Evolutionary conservation across 257 asterid species (phyloP), one percentile per base, ranked within the genome.

Genomic region (Agastache rugosa): DNA sequence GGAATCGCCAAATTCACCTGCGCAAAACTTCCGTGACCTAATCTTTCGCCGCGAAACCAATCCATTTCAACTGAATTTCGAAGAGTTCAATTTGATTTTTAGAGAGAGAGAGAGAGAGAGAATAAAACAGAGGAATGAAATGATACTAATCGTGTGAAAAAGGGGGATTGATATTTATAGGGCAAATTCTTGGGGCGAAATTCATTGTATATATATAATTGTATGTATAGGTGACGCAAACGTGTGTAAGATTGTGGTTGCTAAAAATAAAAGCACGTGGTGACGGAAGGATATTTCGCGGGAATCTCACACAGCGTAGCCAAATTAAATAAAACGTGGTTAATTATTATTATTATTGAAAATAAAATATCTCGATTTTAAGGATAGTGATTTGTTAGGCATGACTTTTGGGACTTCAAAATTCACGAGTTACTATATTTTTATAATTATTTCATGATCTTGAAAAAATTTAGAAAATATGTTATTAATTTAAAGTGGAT

Each of bases 11-110:
- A 73, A 81, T 72, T 85, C 22, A 93, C 97, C 60, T 81, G 85
- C n/a, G 87, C 97, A 23, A 88, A 93, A 75, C 92, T 90, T 25
- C 99, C 97, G 54, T 80, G 91, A 0, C 99, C 99, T 48, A 94
- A 65, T 31, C 31, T 77, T 9, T 84, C 83, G 42, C 95, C 96
- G 29, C 97, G 91, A 80, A 82, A 63, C 99, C 99, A 90, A 69
- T 92, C 95, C 97, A 94, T 94, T 12, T 7, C 70, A 7, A 10
- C 15, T 5, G 17, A 58, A 39, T 67, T 56, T 41, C 37, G 39
- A 72, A 5, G 22, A 72, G 5, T 6, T 41, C 6, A 34, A 66
- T 5, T 27, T 4, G 31, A 15, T 12, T 16, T 19, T 2, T 48
- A 6, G 44, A 45, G 22, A 41, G 19, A 44, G 69, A 56, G 62